Base-by-base conservation (phyloP, 169 alveolate genomes). In the Blepharisma undulans region DNA sequence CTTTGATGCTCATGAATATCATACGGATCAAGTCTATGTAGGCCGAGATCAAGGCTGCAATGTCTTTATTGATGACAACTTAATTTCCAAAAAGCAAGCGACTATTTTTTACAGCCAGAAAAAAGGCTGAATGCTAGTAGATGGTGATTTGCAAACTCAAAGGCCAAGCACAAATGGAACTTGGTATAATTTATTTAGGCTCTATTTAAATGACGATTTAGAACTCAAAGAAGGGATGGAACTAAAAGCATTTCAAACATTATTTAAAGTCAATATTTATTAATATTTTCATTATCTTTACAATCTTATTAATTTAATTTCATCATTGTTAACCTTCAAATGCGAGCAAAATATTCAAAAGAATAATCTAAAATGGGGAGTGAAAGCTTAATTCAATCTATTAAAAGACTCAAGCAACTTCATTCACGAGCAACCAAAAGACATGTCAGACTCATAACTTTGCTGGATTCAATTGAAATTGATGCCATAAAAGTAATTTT, bases 81-180 rank as follows among this genome's bases (percentile, higher is more conserved):
- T 88, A 27, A 22, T 88, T n/a, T 76, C 87, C 1, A 88, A 72
- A 27, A 21, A 76, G 30, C 87, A 88, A 32, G 85, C 87, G 1
- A 88, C 87, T 7, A n/a, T 88, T 8, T 71, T 61, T n/a, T 86
- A 29, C 84, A 86, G 91, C 12, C 27, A 30, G 30, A 72, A n/a
- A n/a, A 66, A 25, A 72, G 79, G 85, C 34, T 88, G 92, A 72
- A 59, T 32, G 61, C 21, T 88, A 25, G 85, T 88, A 19, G 92
- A 88, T 34, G 92, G 92, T 1, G 92, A 88, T 18, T 4, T 32
- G 18, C 76, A 33, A 22, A 60, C 33, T 21, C 76, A 61, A 34
- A 72, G 87, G 25, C 85, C 87, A 36, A 88, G 92, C 79, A 88
- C 92, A 32, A 88, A 88, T 33, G 92, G 92, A 88, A 88, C 92